Conservation (phyloP, 192 early-diverging fungal genomes). For the Geosiphon pyriformis region DNA sequence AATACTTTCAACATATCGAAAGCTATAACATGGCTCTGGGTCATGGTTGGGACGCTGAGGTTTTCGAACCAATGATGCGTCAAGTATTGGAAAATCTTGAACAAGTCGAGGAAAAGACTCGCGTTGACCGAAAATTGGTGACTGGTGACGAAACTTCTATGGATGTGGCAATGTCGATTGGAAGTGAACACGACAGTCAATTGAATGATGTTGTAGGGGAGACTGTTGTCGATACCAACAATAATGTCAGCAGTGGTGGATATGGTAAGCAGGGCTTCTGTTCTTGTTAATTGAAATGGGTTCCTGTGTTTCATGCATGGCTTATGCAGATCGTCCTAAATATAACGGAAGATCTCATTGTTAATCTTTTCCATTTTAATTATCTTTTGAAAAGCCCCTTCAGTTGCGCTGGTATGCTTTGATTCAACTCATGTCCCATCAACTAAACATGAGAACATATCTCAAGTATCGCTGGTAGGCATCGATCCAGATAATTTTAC, state of each 20-base stretch:
- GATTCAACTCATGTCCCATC: background rate
- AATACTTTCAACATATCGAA: conserved; percentile 27
- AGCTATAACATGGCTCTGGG: conserved; percentile 24
- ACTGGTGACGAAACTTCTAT: background rate
- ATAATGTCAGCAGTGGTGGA: background rate
- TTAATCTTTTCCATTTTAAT: too few species aligned
- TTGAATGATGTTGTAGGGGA: background rate
- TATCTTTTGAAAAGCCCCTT: background rate
- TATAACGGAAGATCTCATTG: too few species aligned
- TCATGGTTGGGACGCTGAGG: conserved; percentile 21
- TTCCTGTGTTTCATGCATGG: background rate
- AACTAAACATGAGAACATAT: background rate
- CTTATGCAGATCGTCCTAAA: too few species aligned
- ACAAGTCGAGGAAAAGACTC: conserved; percentile 4
- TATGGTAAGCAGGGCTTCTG: background rate
- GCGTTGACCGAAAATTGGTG: background rate
- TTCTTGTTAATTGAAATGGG: background rate
- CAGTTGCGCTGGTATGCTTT: conserved; percentile 13
- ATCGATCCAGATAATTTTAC: background rate
- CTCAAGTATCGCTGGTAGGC: background rate
- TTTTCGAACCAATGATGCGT: conserved; percentile 25
- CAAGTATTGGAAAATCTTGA: conserved; percentile 21
- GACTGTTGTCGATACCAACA: background rate
- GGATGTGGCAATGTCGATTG: background rate
- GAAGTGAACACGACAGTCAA: background rate